Evolutionary conservation across 306 rosid species (phyloP).

Genomic region (Gleditsia sinensis): DNA sequence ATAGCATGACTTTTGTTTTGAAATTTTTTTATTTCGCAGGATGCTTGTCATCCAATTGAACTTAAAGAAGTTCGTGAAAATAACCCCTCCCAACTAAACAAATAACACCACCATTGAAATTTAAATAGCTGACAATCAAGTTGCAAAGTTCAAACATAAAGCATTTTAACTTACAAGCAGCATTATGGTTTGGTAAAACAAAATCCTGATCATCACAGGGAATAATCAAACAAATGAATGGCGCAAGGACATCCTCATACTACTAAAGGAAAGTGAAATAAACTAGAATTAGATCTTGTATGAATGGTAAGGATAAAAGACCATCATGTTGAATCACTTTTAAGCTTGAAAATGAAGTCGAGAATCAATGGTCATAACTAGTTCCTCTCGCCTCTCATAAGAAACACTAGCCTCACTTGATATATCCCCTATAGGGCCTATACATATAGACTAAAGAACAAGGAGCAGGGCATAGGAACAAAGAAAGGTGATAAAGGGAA

Average conservation of each 20-base stretch:
- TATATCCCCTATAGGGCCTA: neutral
- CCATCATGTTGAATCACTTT: neutral
- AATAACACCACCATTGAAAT: neutral
- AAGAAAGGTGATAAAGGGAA: neutral
- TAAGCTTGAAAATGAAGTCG: neutral
- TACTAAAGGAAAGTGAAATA: neutral
- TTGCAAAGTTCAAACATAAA: neutral
- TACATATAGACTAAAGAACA: neutral
- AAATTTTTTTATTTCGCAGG: neutral
- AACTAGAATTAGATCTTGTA: neutral
- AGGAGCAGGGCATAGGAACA: neutral
- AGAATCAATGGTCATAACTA: neutral
- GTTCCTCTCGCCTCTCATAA: neutral
- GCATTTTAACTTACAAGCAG: too few species aligned
- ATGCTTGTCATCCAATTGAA: constrained; percentile 23
- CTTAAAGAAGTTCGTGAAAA: neutral
- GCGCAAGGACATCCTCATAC: neutral
- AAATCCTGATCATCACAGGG: too few species aligned
- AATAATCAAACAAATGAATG: neutral
- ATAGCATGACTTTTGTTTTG: neutral
- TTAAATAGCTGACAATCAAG: neutral
- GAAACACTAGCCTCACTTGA: neutral
- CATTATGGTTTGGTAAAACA: too few species aligned
- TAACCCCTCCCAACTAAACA: neutral
- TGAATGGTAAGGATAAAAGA: neutral